phyloP scores from a whole-genome alignment of 75 land plant species.

The Cupressus sempervirens region DNA sequence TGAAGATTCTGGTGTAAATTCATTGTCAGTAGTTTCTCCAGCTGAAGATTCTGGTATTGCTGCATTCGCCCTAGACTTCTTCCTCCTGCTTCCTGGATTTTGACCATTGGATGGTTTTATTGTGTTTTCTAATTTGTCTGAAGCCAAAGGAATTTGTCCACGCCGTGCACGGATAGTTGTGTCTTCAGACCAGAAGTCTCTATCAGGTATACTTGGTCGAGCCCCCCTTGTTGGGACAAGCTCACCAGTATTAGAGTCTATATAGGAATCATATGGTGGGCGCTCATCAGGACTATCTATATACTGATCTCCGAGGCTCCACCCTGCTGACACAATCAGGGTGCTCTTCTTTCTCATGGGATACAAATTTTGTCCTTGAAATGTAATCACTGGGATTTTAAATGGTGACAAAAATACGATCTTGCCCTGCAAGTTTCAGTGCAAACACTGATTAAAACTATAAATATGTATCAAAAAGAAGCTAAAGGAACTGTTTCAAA shows the following conservation, averaged over 20 bases:
- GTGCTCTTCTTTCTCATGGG: not conserved
- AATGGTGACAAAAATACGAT: not conserved
- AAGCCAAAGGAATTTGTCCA: slow-evolving; percentile 62
- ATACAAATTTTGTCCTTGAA: not conserved
- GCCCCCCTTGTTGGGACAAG: slow-evolving; percentile 77
- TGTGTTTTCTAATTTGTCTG: slow-evolving; percentile 25
- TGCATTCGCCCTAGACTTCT: slow-evolving; percentile 29
- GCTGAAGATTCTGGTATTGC: slow-evolving; percentile 26
- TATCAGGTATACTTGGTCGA: slow-evolving; percentile 66
- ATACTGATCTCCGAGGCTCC: not conserved
- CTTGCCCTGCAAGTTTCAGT: not conserved
- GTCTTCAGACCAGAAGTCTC: slow-evolving; percentile 79
- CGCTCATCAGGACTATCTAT: slow-evolving; percentile 25
- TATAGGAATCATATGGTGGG: slow-evolving; percentile 57
- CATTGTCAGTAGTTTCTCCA: slow-evolving; percentile 15
- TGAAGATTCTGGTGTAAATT: slow-evolving; percentile 11
- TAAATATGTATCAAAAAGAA: not conserved
- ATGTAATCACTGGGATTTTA: not conserved
- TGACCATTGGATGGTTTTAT: slow-evolving; percentile 46
- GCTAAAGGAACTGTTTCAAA: not conserved
- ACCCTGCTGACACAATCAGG: slow-evolving; percentile 7
- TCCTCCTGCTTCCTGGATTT: slow-evolving; percentile 68
- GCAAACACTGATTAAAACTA: not conserved
- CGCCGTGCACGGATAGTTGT: slow-evolving; percentile 54
- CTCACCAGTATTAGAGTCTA: slow-evolving; percentile 79